Percentiles rank a stretch among this genome's conserved stretches.
phyloP scores from a whole-genome alignment of 352 stramenopile genomes.

The Phytopythium montanum region DNA sequence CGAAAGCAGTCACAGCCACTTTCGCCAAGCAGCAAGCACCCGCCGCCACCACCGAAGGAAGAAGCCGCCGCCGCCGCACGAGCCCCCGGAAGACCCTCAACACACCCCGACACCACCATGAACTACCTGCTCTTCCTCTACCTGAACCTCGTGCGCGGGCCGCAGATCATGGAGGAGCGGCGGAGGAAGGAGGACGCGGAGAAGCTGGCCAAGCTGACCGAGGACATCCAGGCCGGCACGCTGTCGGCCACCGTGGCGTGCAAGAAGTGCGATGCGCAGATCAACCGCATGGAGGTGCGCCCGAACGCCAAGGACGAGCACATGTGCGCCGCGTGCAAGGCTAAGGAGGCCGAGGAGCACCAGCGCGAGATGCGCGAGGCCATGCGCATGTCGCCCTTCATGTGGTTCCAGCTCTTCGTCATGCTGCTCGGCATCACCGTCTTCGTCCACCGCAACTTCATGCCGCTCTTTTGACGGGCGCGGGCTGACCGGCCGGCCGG shows the following conservation, averaged over 20 bases:
- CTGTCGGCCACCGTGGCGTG: constrained; percentile 43
- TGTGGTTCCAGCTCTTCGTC: constrained; percentile 66
- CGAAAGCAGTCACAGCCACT: constrained; percentile 1
- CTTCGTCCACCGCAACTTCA: constrained; percentile 71
- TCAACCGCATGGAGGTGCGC: constrained; percentile 34
- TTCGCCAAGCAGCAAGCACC: constrained; percentile 2
- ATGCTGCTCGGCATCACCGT: constrained; percentile 50
- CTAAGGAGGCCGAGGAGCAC: constrained; percentile 24
- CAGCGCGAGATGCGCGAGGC: constrained; percentile 26
- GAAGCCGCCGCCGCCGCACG: neutral
- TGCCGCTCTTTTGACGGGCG: constrained; percentile 37
- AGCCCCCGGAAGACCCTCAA: constrained; percentile 6
- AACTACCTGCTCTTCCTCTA: constrained; percentile 81
- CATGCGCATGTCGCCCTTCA: constrained; percentile 63
- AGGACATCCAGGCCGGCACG: constrained; percentile 49
- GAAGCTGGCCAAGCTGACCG: constrained; percentile 36
- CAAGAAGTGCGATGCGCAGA: constrained; percentile 69
- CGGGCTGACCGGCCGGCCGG: neutral
- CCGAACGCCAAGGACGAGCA: constrained; percentile 19
- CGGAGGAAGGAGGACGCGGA: constrained; percentile 51
- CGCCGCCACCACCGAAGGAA: neutral
- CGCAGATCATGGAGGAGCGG: constrained; percentile 44
- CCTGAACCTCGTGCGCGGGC: constrained; percentile 67
- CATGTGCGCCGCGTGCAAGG: constrained; percentile 43
- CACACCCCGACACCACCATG: constrained; percentile 24